These are phyloP conservation scores for Ambrosia trifida DNA, from an alignment of 129 eudicot genomes.

Conservation along the genomic window DNA sequence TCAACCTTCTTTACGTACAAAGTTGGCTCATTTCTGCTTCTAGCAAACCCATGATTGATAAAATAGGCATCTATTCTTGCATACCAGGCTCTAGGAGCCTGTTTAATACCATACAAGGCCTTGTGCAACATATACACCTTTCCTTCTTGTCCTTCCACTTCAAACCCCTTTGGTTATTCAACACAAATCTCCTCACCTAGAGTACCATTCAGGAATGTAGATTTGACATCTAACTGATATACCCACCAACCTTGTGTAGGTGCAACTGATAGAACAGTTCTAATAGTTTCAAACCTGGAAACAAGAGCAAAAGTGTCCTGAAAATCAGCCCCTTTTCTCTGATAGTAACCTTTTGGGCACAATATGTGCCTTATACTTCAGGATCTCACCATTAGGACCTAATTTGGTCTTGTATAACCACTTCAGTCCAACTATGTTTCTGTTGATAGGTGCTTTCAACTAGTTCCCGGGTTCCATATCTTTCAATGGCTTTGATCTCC, in stretches of 20 bases:
- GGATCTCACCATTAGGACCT: too few species aligned
- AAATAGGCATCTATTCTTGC: too few species aligned
- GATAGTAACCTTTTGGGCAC: too few species aligned
- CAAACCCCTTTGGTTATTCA: not conserved
- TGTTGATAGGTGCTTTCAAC: not conserved
- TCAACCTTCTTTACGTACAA: too few species aligned
- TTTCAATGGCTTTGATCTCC: not conserved
- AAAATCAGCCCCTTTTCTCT: too few species aligned
- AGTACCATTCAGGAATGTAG: not conserved
- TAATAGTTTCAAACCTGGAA: not conserved
- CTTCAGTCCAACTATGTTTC: too few species aligned
- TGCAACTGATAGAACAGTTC: not conserved
- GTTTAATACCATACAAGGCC: not conserved
- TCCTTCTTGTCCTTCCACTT: not conserved
- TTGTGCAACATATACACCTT: not conserved
- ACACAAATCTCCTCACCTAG: not conserved
- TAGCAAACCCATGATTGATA: too few species aligned
- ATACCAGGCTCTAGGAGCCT: not conserved
- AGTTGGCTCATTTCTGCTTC: too few species aligned
- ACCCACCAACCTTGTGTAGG: not conserved
- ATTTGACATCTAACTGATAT: not conserved
- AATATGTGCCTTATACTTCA: too few species aligned
- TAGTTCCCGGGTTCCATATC: not conserved
- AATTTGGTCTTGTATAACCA: too few species aligned
- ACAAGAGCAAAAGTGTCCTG: not conserved